phyloP scores from a whole-genome alignment of 1,284 basidiomycete species.

The Ceratobasidium sp. region DNA sequence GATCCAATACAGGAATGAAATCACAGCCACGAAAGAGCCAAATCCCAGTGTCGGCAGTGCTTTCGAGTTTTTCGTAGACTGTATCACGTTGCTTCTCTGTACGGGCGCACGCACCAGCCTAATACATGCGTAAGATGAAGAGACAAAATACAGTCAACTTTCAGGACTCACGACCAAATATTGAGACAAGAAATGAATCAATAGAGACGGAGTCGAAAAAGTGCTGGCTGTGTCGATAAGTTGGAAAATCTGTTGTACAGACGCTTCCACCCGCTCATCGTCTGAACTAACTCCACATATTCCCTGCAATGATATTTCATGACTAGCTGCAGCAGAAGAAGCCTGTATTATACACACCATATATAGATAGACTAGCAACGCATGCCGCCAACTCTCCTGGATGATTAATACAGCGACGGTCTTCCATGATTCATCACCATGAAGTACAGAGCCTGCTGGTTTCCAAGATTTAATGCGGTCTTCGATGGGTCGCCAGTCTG shows the following conservation, averaged over 20 bases:
- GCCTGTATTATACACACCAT: constrained; percentile 25
- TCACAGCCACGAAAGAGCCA: neutral
- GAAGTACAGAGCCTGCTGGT: neutral
- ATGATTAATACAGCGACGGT: neutral
- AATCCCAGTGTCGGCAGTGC: neutral
- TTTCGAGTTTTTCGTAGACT: neutral
- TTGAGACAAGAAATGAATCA: constrained; percentile 2
- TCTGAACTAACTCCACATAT: constrained; percentile 3
- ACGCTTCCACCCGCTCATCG: neutral
- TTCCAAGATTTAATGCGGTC: constrained; percentile 1
- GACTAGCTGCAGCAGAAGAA: too few relatives aligned
- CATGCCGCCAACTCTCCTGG: constrained; percentile 26
- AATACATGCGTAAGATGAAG: neutral
- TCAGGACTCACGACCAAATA: constrained; percentile 7
- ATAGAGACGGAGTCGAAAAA: neutral
- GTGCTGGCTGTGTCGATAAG: neutral
- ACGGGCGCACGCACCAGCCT: constrained; percentile 21
- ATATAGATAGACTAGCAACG: constrained; percentile 22
- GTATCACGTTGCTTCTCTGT: constrained; percentile 13
- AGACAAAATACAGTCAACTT: neutral
- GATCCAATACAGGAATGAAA: constrained; percentile 19
- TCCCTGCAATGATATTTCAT: neutral
- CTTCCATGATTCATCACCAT: constrained; percentile 2
- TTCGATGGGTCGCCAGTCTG: constrained; percentile 13
- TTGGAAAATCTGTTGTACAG: constrained; percentile 13